These are phyloP conservation scores for Hypoxylon sp. DNA, from an alignment of 2,329 filamentous ascomycete genomes.

Conservation along the genomic window DNA sequence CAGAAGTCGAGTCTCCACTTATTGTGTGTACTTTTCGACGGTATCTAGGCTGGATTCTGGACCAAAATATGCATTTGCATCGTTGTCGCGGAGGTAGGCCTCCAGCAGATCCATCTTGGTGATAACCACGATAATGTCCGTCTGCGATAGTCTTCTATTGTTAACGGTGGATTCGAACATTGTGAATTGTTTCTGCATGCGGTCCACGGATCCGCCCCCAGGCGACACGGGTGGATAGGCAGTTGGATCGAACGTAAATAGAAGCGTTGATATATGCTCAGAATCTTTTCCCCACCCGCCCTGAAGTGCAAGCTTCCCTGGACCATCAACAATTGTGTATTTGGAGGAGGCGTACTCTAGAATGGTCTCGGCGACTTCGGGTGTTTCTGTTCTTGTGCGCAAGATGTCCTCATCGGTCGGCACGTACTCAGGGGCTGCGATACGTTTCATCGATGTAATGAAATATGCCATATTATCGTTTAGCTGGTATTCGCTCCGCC, in stretches of 20 bases:
- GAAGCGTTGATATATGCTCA: neutral
- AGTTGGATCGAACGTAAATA: neutral
- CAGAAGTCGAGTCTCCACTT: neutral
- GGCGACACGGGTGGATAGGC: neutral
- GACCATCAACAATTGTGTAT: neutral
- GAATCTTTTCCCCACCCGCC: neutral
- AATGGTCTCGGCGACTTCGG: neutral
- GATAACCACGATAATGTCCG: neutral
- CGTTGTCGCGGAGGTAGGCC: neutral
- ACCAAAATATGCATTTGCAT: neutral
- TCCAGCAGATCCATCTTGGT: neutral
- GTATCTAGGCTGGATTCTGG: neutral
- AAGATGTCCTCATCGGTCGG: neutral
- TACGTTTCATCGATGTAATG: neutral
- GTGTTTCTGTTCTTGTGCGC: neutral
- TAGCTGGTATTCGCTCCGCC: neutral
- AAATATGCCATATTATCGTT: neutral
- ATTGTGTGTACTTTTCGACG: neutral
- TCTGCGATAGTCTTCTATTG: neutral
- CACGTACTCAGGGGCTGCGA: neutral
- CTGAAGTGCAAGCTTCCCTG: neutral
- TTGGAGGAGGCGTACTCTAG: neutral
- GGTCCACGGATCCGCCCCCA: neutral
- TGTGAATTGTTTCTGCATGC: neutral
- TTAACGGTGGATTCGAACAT: neutral